Conservation (phyloP, 139 green algal genomes). For the Pseudopediastrum boryanum region DNA sequence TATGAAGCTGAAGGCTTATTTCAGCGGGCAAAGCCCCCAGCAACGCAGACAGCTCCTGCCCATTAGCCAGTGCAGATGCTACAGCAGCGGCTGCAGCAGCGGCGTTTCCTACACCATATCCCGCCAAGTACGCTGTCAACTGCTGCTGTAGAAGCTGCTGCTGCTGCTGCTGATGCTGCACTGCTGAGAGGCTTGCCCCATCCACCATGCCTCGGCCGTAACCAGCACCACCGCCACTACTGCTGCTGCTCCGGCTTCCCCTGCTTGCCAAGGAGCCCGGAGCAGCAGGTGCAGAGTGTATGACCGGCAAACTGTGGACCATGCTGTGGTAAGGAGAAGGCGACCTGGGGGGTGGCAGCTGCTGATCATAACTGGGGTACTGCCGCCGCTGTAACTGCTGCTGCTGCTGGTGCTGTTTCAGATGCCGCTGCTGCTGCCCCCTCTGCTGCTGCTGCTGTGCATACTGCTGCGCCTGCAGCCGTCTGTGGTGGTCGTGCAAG, state of each 20-base stretch:
- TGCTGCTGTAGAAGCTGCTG: constrained; percentile 3
- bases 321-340: background rate
- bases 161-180: background rate
- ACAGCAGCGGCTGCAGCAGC: background rate
- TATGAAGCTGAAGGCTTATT: background rate
- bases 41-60: background rate
- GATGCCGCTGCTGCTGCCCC: background rate
- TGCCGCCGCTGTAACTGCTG: background rate
- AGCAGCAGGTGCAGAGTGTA: background rate
- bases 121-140: background rate
- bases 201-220: background rate
- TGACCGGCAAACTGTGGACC: constrained; percentile 7
- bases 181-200: background rate
- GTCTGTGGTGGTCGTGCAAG: constrained; percentile 40
- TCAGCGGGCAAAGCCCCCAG: background rate
- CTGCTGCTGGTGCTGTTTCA: constrained; percentile 17
- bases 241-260: background rate
- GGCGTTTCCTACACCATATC: background rate
- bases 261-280: background rate
- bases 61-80: background rate
- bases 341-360: no score
- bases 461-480: background rate
- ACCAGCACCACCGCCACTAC: background rate
- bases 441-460: background rate
- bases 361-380: background rate